These are phyloP conservation scores for Pneumocystis wakefieldiae DNA, from an alignment of 1,139 yeast genomes.

Conservation along the genomic window DNA sequence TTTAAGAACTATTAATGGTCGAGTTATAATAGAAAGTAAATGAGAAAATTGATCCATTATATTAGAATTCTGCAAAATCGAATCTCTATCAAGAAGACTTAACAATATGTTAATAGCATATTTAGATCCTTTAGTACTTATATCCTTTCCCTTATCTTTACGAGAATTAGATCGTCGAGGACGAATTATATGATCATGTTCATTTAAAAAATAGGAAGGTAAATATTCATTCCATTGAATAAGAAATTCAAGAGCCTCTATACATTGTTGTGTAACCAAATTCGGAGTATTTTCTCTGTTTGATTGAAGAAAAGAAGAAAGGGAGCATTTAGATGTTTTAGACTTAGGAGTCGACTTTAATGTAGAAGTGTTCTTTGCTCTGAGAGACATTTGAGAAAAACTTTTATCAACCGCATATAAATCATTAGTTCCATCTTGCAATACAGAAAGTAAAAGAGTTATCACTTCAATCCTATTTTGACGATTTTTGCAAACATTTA, in stretches of 20 bases:
- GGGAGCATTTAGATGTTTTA: conserved; percentile 4
- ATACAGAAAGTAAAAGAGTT: conserved; percentile 48
- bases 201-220: conserved; percentile 63
- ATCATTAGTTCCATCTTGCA: conserved; percentile 58
- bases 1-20: conserved; percentile 36
- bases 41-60: conserved; percentile 66
- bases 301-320: conserved; percentile 1
- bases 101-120: conserved; percentile 64
- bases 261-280: conserved; percentile 58
- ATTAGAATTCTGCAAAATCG: conserved; percentile 56
- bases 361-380: conserved; percentile 18
- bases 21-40: conserved; percentile 60
- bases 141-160: conserved; percentile 28
- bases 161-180: conserved; percentile 29
- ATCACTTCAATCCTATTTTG: conserved; percentile 70
- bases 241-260: conserved; percentile 60
- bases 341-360: conserved; percentile 13
- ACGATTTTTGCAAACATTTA: conserved; percentile 56
- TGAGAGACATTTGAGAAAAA: conserved; percentile 38
- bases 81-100: conserved; percentile 43
- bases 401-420: conserved; percentile 49
- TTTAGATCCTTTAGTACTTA: conserved; percentile 30
- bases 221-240: conserved; percentile 56
- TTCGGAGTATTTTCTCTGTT: conserved; percentile 46
- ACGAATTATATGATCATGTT: conserved; percentile 46